phyloP scores from a whole-genome alignment of 2,329 filamentous ascomycete genomes.

The Sclerotinia nivalis region DNA sequence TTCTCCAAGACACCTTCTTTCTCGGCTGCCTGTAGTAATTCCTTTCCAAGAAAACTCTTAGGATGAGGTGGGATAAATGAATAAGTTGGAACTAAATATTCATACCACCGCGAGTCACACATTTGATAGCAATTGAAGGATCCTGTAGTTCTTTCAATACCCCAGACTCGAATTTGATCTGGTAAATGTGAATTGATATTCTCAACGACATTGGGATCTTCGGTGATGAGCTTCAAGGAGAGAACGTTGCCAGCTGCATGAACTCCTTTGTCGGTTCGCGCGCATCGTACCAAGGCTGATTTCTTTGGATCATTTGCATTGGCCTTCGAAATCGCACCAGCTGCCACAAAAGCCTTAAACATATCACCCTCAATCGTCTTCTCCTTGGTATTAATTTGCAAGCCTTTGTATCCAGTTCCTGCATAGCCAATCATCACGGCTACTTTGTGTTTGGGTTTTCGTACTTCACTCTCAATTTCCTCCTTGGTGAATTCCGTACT shows the following conservation, averaged over 20 bases:
- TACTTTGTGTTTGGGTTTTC: slow-evolving; percentile 92
- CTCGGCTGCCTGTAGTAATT: slow-evolving; percentile 75
- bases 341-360: slow-evolving; percentile 86
- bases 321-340: slow-evolving; percentile 91
- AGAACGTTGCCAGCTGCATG: slow-evolving; percentile 96
- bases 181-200: slow-evolving; percentile 88
- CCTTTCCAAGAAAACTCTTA: slow-evolving; percentile 79
- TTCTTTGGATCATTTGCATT: slow-evolving; percentile 98
- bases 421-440: slow-evolving; percentile 95
- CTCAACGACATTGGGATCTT: slow-evolving; percentile 81
- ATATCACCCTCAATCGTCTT: slow-evolving; percentile 96
- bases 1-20: slow-evolving; percentile 70
- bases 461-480: slow-evolving; percentile 83
- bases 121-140: slow-evolving; percentile 93
- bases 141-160: slow-evolving; percentile 83
- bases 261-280: slow-evolving; percentile 94
- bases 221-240: slow-evolving; percentile 91
- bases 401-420: slow-evolving; percentile 93
- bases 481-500: slow-evolving; percentile 63
- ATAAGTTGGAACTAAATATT: slow-evolving; percentile 94
- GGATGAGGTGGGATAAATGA: slow-evolving; percentile 91
- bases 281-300: slow-evolving; percentile 89
- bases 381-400: slow-evolving; percentile 82
- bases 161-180: slow-evolving; percentile 92
- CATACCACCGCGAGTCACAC: slow-evolving; percentile 95